A percentile compares a stretch with the other conserved stretches of the same genome.
phyloP scores from a whole-genome alignment of 805 yeast genomes.

The Priceomyces carsonii region DNA sequence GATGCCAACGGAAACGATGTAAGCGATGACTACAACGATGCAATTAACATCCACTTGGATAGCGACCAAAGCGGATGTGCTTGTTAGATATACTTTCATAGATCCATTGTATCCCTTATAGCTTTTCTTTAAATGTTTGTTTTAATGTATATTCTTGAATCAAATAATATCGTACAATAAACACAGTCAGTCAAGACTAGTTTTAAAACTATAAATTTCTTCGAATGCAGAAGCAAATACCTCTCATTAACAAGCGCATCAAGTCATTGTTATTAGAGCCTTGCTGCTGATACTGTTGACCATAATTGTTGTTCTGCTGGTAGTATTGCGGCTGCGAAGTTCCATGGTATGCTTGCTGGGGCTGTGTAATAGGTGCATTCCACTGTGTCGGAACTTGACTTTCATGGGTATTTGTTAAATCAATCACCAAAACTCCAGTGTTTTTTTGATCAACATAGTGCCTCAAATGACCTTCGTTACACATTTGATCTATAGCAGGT shows the following conservation, averaged over 20 bases:
- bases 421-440: constrained; percentile 77
- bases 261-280: constrained; percentile 22
- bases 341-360: constrained; percentile 21
- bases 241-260: constrained; percentile 30
- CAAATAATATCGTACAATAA: no score
- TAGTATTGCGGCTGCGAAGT: constrained; percentile 22
- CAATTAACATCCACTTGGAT: constrained; percentile 91
- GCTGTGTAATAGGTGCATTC: constrained; percentile 17
- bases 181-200: constrained; percentile 1
- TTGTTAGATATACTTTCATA: constrained; percentile 45
- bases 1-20: constrained; percentile 64
- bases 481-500: constrained; percentile 83
- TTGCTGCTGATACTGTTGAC: constrained; percentile 20
- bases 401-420: constrained; percentile 38
- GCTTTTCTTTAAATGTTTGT: constrained; percentile 1
- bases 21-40: constrained; percentile 89
- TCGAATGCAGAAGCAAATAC: constrained; percentile 34
- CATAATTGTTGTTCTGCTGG: constrained; percentile 23
- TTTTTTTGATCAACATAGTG: constrained; percentile 69
- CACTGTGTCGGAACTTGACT: constrained; percentile 35
- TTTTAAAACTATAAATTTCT: constrained; percentile 6
- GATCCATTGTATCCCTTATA: neutral
- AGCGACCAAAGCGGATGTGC: constrained; percentile 75
- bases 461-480: constrained; percentile 62
- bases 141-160: constrained; percentile 1